A percentile compares a stretch with the other conserved stretches of the same genome.
Evolutionary conservation across 177 flowering plant species (phyloP).

Genomic region (Viscum album): DNA sequence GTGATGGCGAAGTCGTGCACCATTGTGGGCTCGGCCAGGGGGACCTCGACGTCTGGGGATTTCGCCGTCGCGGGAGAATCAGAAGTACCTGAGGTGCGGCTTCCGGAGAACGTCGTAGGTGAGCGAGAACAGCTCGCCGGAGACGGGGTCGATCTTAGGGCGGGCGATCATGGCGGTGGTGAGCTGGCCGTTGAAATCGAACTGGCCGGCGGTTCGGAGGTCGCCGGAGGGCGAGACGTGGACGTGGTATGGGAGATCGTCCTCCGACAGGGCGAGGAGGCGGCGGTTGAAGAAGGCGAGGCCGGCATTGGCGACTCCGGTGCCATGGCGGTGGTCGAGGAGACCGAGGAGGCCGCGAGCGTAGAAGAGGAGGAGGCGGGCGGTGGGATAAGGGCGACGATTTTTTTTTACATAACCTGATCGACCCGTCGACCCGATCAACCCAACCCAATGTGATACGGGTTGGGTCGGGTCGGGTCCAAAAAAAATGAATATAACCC

Average conservation of each 20-base stretch:
- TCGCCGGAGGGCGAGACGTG: conserved; percentile 26
- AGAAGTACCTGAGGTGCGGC: conserved; percentile 40
- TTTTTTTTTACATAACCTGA: too few species aligned
- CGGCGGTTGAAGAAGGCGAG: conserved; percentile 36
- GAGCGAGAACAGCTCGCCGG: conserved; percentile 35
- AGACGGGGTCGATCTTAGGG: conserved; percentile 42
- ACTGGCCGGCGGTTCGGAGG: conserved; percentile 35
- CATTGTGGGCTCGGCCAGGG: conserved; percentile 31
- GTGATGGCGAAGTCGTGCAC: conserved; percentile 51
- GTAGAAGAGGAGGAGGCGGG: conserved; percentile 17
- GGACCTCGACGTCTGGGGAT: conserved; percentile 27
- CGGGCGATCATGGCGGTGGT: conserved; percentile 34
- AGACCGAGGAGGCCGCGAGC: conserved; percentile 27
- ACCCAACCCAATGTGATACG: too few species aligned
- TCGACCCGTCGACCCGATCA: too few species aligned
- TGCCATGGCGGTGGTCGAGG: conserved; percentile 22
- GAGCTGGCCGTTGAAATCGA: conserved; percentile 28
- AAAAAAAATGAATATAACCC: too few species aligned
- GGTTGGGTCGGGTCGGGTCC: too few species aligned
- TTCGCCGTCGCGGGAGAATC: conserved; percentile 25
- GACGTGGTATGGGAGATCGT: conserved; percentile 43
- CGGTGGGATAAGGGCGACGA: too few species aligned
- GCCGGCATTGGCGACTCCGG: conserved; percentile 48
- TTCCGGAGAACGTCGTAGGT: conserved; percentile 34
- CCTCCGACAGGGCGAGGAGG: conserved; percentile 47